phyloP scores from a whole-genome alignment of 306 rosid genomes.

The Cyclanthera cordifolia region DNA sequence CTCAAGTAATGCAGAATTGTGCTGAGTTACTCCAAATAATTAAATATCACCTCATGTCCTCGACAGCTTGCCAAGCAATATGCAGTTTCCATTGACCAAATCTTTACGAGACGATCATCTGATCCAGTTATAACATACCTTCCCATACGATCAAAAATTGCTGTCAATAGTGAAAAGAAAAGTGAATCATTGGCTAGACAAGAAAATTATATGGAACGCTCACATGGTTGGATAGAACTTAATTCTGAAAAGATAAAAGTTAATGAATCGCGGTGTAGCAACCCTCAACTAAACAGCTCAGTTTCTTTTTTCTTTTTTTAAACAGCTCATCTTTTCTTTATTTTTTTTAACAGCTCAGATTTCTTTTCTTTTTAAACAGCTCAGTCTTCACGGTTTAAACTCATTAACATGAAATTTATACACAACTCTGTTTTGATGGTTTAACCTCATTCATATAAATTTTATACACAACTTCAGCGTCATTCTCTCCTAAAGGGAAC shows the following conservation, averaged over 20 bases:
- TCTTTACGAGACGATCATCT: slow-evolving; percentile 93
- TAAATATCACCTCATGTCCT: slow-evolving; percentile 82
- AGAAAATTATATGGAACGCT: background rate
- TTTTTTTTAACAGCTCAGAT: too few species aligned
- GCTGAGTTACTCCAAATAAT: background rate
- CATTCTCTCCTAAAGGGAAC: background rate
- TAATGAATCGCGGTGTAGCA: background rate
- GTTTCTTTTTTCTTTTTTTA: too few species aligned
- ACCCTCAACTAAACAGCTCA: too few species aligned
- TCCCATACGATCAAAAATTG: slow-evolving; percentile 85
- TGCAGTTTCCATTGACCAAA: slow-evolving; percentile 99
- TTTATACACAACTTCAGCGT: background rate
- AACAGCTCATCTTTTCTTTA: too few species aligned
- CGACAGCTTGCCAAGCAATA: slow-evolving; percentile 97
- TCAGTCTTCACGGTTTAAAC: too few species aligned
- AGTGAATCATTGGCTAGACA: slow-evolving; percentile 8
- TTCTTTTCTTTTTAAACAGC: too few species aligned
- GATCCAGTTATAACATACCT: slow-evolving; percentile 92
- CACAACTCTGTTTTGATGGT: background rate
- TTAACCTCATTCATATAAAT: background rate
- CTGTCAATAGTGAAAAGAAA: slow-evolving; percentile 37
- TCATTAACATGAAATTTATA: too few species aligned
- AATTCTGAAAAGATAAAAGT: background rate
- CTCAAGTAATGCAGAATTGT: background rate
- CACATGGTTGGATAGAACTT: background rate